Base-by-base conservation (phyloP, 371 early-diverging fungal genomes). In the Mortierella polycephala region DNA sequence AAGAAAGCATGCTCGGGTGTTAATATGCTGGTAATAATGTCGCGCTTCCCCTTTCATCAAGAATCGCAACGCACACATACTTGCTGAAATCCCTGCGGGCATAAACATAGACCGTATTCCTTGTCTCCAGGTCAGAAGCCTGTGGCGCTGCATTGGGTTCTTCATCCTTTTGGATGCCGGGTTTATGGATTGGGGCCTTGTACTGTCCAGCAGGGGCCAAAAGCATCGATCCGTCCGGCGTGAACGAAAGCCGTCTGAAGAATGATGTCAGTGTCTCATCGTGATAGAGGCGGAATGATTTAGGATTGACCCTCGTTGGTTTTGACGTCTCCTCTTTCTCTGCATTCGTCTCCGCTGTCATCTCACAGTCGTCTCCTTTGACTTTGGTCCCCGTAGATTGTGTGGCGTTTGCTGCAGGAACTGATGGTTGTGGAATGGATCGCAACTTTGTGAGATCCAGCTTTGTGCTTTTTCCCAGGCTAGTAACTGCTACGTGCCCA, bases 181-280 rank as follows among this genome's bases (percentile, higher is more conserved):
- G 4, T 60, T 52, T 71, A 23, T 57, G 47, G n/a, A 59, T 50
- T 7, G 59, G 58, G 11, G 54, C 66, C 11, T 71, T 81, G 60
- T 75, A 91, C 41, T 93, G 69, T 37, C 97, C 98, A 7, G 96
- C 92, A 8, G 99, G 97, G 2, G 94, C 88, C 10, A 95, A 71
- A 37, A 98, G 84, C 50, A 97, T 74, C 5, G 90, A 82, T 10
- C 99, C 98, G 79, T 98, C 99, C 7, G 97, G 96, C 18, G 96
- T 93, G 70, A 97, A 95, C 3, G 89, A 79, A 10, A 94, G 88
- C 62, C 99, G 85, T 57, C 99, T 86, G 82, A 98, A 98, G 82
- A 98, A 98, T 0, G 97, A 94, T 2, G 90, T 88, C 61, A 97
- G 81, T 39, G 89, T 96, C 72, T 98, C 97, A 83, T 95, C 95